phyloP scores from a whole-genome alignment of 768 basidiomycete genomes.

The Leccinum arenicola region DNA sequence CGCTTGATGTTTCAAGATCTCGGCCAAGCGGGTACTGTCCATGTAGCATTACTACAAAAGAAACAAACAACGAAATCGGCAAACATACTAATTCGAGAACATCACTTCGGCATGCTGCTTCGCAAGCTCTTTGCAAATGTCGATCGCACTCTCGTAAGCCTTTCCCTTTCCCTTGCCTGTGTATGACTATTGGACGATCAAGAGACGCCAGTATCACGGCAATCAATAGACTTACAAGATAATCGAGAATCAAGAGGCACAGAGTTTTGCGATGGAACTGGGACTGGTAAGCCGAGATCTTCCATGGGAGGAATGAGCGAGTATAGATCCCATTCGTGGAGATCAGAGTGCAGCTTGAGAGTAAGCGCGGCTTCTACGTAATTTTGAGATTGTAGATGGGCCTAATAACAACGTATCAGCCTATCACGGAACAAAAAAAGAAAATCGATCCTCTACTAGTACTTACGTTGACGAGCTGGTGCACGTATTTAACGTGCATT shows the following conservation, averaged over 20 bases:
- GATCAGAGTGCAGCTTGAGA: conserved; percentile 88
- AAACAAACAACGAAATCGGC: not conserved
- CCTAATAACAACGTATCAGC: conserved; percentile 48
- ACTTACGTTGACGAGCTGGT: conserved; percentile 83
- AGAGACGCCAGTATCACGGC: not conserved
- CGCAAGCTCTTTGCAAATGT: conserved; percentile 89
- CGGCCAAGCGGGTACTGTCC: too few relatives aligned
- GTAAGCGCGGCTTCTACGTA: conserved; percentile 93
- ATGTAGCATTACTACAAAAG: too few relatives aligned
- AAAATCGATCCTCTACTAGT: conserved; percentile 22
- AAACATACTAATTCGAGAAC: conserved; percentile 74
- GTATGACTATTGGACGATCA: conserved; percentile 1
- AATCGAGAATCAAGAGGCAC: conserved; percentile 89
- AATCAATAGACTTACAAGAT: conserved; percentile 54
- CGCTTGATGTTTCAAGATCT: conserved; percentile 36
- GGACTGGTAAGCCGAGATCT: conserved; percentile 87
- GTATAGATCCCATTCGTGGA: conserved; percentile 87
- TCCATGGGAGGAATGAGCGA: conserved; percentile 84
- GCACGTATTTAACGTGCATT: conserved; percentile 95
- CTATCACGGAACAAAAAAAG: not conserved
- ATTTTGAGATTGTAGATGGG: conserved; percentile 86
- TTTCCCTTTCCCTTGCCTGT: conserved; percentile 76
- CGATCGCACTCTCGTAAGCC: conserved; percentile 94
- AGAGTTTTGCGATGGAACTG: conserved; percentile 92
- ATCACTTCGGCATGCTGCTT: conserved; percentile 86